phyloP scores from a whole-genome alignment of 2,329 filamentous ascomycete species.

The Orbilia blumenaviensis region DNA sequence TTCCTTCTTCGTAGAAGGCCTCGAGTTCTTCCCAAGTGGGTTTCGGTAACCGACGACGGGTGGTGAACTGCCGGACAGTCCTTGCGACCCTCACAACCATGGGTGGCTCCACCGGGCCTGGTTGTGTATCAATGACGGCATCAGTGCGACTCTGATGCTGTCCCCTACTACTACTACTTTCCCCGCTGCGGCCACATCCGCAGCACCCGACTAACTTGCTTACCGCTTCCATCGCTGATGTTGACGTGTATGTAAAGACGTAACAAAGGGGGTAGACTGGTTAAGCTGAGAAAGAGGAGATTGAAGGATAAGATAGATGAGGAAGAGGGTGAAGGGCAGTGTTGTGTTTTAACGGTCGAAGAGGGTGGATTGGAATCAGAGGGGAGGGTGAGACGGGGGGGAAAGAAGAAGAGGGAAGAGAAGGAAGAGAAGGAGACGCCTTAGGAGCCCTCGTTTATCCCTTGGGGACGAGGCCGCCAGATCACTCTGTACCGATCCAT shows the following conservation, averaged over 20 bases:
- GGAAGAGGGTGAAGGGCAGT: slow-evolving; percentile 6
- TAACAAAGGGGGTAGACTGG: slow-evolving; percentile 31
- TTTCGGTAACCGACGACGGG: slow-evolving; percentile 29
- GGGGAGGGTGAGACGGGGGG: slow-evolving; percentile 18
- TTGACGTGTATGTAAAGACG: slow-evolving; percentile 30
- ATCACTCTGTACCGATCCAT: background rate
- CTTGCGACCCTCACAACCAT: slow-evolving; percentile 32
- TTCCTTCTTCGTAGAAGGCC: slow-evolving; percentile 38
- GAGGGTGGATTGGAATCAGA: slow-evolving; percentile 23
- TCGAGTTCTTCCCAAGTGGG: slow-evolving; percentile 43
- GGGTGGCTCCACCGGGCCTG: slow-evolving; percentile 14
- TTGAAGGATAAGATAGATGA: slow-evolving; percentile 46
- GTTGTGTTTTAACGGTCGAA: slow-evolving; percentile 12
- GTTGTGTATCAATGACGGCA: slow-evolving; percentile 32
- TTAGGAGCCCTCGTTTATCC: slow-evolving; percentile 19
- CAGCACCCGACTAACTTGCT: slow-evolving; percentile 51
- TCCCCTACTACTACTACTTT: slow-evolving; percentile 10
- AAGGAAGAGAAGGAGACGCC: slow-evolving; percentile 37
- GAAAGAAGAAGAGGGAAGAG: slow-evolving; percentile 24
- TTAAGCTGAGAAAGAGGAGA: slow-evolving; percentile 47
- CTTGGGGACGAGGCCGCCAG: background rate
- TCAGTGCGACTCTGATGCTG: slow-evolving; percentile 22
- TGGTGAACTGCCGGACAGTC: slow-evolving; percentile 18
- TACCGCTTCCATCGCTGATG: slow-evolving; percentile 40
- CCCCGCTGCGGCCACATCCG: slow-evolving; percentile 45